A percentile compares a stretch with the other conserved stretches of the same genome.
These are phyloP conservation scores for Aegilops longissima DNA, from an alignment of 176 grass and related monocot species.

Conservation along the genomic window DNA sequence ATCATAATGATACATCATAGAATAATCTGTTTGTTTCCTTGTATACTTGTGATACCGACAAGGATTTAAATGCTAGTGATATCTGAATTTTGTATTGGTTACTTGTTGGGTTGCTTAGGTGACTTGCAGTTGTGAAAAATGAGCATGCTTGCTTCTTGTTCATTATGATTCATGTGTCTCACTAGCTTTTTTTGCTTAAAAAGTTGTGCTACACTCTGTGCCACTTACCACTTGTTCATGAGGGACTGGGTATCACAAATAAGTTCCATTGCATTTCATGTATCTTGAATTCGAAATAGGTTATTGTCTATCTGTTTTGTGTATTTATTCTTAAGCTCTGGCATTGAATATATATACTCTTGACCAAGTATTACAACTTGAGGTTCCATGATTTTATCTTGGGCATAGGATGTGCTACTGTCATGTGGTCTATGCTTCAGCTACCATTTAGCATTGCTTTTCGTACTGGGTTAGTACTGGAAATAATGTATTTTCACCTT, in stretches of 20 bases:
- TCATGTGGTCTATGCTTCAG: conserved; percentile 5
- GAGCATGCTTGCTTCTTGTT: neutral
- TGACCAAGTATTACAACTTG: conserved; percentile 11
- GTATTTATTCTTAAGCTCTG: neutral
- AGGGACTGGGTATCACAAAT: neutral
- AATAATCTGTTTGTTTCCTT: neutral
- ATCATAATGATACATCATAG: conserved; percentile 13
- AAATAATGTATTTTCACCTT: conserved; percentile 8
- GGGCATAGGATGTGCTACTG: neutral
- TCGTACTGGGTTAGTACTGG: neutral
- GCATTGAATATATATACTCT: neutral
- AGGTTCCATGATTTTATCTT: conserved; percentile 17
- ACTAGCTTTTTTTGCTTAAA: neutral
- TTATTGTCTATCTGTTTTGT: neutral
- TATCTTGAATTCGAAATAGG: neutral
- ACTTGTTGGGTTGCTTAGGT: neutral
- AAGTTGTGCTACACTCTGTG: neutral
- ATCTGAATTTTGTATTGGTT: neutral
- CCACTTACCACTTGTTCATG: neutral
- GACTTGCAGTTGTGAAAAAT: neutral
- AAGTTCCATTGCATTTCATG: neutral
- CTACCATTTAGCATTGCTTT: neutral
- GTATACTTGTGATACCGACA: neutral
- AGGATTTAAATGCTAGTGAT: neutral
- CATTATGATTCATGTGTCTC: neutral